Percentiles rank a stretch among this genome's conserved stretches.
These are phyloP conservation scores for Mortierella sp. DNA, from an alignment of 371 early-diverging fungal species.

Conservation along the genomic window DNA sequence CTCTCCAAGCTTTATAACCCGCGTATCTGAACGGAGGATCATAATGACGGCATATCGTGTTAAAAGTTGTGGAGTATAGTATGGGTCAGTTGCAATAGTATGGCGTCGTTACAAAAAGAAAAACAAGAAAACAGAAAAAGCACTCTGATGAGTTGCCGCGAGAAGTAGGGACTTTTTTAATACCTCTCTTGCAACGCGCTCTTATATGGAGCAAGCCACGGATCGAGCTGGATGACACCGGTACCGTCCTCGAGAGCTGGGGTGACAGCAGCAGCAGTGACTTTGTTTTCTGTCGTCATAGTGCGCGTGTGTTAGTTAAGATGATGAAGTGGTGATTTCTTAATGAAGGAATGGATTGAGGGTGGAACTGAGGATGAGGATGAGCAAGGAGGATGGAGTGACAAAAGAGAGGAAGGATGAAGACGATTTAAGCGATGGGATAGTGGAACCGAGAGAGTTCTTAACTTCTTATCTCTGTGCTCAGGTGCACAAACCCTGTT, in stretches of 20 bases:
- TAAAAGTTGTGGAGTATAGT: no score
- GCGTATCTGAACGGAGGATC: slow-evolving; percentile 55
- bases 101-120: background rate
- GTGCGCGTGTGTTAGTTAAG: background rate
- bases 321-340: background rate
- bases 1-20: slow-evolving; percentile 71
- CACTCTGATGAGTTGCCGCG: no score
- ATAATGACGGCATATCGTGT: background rate
- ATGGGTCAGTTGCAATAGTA: no score
- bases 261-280: background rate
- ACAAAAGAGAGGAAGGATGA: no score
- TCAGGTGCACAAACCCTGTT: no score
- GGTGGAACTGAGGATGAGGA: no score
- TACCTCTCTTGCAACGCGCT: slow-evolving; percentile 71
- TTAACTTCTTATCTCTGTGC: no score
- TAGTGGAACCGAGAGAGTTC: no score
- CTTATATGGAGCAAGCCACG: slow-evolving; percentile 77
- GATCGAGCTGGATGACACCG: slow-evolving; percentile 75
- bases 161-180: background rate
- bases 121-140: no score
- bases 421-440: no score
- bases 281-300: slow-evolving; percentile 21
- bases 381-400: no score
- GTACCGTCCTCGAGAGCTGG: slow-evolving; percentile 61
- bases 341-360: background rate